Evolutionary conservation across 768 basidiomycete genomes (phyloP).

Genomic region (Podaxis mareebaensis): DNA sequence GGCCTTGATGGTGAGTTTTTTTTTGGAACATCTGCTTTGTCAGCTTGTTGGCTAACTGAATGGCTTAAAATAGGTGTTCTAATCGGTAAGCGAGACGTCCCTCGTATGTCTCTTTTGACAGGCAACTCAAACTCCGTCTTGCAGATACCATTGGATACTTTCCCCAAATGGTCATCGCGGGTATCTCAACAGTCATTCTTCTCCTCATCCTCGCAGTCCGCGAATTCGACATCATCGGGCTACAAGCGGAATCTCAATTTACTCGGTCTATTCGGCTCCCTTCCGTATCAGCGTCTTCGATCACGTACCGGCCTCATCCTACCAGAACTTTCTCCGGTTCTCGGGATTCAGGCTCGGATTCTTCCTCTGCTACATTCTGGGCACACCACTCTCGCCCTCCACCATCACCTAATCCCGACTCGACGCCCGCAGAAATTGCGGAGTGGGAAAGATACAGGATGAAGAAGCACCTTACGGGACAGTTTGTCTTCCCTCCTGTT

Average conservation of each 20-base stretch:
- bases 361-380: not conserved
- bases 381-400: slow-evolving; percentile 26
- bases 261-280: slow-evolving; percentile 19
- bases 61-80: slow-evolving; percentile 37
- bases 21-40: slow-evolving; percentile 3
- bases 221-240: slow-evolving; percentile 34
- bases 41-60: not conserved
- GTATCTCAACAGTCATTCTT: slow-evolving; percentile 40
- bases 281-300: slow-evolving; percentile 17
- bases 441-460: slow-evolving; percentile 39
- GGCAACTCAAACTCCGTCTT: slow-evolving; percentile 2
- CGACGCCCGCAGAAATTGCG: slow-evolving; percentile 33
- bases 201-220: slow-evolving; percentile 43
- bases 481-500: slow-evolving; percentile 45
- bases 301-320: not conserved
- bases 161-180: slow-evolving; percentile 55
- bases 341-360: not conserved
- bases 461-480: slow-evolving; percentile 36
- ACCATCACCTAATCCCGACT: slow-evolving; percentile 28
- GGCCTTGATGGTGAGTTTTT: slow-evolving; percentile 41
- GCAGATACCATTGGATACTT: slow-evolving; percentile 58
- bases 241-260: slow-evolving; percentile 11
- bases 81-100: slow-evolving; percentile 37
- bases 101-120: not conserved
- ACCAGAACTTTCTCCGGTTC: not conserved